Percentiles rank a stretch among this genome's conserved stretches.
Conservation (phyloP, 2,329 filamentous ascomycete genomes). For the Cordyceps cateniannulata region DNA sequence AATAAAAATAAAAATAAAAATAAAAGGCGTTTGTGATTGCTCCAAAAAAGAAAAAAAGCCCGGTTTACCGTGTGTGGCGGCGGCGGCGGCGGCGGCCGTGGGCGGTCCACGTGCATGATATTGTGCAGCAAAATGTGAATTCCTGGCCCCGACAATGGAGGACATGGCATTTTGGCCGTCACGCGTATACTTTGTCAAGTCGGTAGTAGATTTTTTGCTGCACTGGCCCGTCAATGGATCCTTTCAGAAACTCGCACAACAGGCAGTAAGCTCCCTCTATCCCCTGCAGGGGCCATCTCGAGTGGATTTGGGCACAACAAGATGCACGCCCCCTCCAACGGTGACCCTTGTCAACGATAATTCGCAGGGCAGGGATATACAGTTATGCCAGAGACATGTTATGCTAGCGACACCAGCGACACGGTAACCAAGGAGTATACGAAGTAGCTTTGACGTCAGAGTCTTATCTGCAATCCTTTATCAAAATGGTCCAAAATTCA, state of each 20-base stretch:
- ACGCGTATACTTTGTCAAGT: no score
- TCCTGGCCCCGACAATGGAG: no score
- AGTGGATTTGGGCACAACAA: not conserved
- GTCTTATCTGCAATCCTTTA: no score
- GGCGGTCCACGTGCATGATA: no score
- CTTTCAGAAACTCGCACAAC: no score
- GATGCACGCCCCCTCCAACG: not conserved
- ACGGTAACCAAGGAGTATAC: not conserved
- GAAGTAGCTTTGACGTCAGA: not conserved
- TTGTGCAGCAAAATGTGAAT: not conserved
- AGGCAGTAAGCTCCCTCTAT: not conserved
- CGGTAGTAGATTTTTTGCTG: not conserved
- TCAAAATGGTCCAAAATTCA: not conserved
- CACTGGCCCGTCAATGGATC: no score
- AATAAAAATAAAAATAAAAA: no score
- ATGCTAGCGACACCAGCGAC: not conserved
- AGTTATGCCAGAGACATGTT: not conserved
- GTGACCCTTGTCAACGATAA: not conserved
- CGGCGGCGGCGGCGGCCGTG: no score
- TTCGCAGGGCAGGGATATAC: not conserved
- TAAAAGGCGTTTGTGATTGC: no score
- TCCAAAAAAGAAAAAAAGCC: no score
- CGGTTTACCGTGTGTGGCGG: no score
- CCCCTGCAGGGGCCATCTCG: not conserved
- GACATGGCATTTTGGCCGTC: no score